Evolutionary conservation across 257 asterid species (phyloP).

Genomic region (Plantago ovata): DNA sequence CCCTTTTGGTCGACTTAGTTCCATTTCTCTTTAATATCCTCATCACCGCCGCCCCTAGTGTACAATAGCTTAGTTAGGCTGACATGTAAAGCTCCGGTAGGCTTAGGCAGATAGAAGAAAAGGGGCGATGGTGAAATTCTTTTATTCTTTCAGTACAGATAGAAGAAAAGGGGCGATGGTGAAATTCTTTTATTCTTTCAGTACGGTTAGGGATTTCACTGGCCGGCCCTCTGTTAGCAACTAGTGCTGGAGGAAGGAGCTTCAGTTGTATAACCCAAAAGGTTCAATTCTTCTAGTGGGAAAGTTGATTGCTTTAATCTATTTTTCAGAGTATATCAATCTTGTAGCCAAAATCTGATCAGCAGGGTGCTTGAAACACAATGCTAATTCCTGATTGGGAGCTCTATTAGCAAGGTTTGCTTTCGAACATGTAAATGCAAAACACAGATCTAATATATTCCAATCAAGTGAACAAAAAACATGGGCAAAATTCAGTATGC

Average conservation of each 20-base stretch:
- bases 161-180: slow-evolving; percentile 26
- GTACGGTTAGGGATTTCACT: background rate
- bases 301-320: too few species aligned
- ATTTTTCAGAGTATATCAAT: too few species aligned
- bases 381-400: too few species aligned
- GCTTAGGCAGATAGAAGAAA: slow-evolving; percentile 38
- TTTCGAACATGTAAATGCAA: too few species aligned
- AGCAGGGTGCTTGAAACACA: too few species aligned
- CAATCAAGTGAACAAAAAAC: too few species aligned
- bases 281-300: too few species aligned
- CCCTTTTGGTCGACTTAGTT: slow-evolving; percentile 14
- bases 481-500: too few species aligned
- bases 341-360: too few species aligned
- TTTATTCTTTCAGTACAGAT: slow-evolving; percentile 7
- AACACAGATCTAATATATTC: too few species aligned
- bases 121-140: slow-evolving; percentile 22
- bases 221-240: slow-evolving; percentile 19
- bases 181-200: slow-evolving; percentile 3
- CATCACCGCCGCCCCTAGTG: slow-evolving; percentile 30
- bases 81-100: slow-evolving; percentile 41
- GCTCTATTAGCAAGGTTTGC: too few species aligned
- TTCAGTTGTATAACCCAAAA: slow-evolving; percentile 20
- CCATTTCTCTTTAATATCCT: slow-evolving; percentile 22
- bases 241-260: slow-evolving; percentile 18
- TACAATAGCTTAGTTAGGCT: slow-evolving; percentile 26